Conservation (phyloP, 2,329 filamentous ascomycete species). For the Pseudogymnoascus sp. region DNA sequence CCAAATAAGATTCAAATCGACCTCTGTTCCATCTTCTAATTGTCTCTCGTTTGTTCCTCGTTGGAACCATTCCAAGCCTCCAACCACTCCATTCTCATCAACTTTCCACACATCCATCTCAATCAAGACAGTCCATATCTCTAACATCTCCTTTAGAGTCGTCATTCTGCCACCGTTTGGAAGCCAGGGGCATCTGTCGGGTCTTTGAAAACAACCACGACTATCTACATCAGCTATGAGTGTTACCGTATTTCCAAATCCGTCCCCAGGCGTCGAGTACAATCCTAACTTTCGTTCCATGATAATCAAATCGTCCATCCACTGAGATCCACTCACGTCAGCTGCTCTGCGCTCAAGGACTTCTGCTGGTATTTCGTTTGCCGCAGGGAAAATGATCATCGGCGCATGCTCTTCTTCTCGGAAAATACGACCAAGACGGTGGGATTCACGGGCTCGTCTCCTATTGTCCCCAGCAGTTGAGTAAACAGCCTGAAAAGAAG, state of each 20-base stretch:
- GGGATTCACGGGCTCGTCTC: neutral
- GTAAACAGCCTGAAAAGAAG: neutral
- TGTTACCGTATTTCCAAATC: neutral
- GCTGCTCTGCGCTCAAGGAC: neutral
- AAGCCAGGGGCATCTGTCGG: neutral
- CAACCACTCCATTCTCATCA: neutral
- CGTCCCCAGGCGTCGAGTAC: neutral
- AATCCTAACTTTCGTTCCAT: neutral
- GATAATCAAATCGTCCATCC: neutral
- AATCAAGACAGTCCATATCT: neutral
- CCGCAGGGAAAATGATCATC: neutral
- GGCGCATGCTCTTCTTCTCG: neutral
- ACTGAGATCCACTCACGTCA: neutral
- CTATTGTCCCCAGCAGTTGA: neutral
- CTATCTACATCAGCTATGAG: neutral
- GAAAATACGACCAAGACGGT: neutral
- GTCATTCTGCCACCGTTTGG: neutral
- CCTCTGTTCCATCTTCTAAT: neutral
- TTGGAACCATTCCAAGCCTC: neutral
- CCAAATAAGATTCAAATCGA: slow-evolving; percentile 1
- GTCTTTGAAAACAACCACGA: neutral
- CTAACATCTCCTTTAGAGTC: neutral
- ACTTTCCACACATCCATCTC: neutral
- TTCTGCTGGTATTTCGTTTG: neutral
- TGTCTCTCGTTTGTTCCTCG: neutral